These are phyloP conservation scores for Macrophomina tecta DNA, from an alignment of 2,329 filamentous ascomycete species.

Conservation along the genomic window DNA sequence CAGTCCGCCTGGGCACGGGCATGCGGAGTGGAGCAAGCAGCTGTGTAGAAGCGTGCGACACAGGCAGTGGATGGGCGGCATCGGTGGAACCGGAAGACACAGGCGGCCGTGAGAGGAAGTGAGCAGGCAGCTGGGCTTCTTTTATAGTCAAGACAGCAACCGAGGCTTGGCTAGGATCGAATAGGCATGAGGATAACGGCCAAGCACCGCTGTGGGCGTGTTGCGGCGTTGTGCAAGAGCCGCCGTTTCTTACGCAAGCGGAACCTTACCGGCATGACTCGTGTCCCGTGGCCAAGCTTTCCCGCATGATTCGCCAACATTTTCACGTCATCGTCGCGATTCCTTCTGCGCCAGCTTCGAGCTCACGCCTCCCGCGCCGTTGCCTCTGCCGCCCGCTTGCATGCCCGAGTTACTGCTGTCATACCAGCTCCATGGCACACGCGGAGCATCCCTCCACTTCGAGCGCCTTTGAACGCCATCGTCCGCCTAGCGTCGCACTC, in stretches of 20 bases:
- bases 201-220: not conserved
- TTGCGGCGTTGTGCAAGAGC: conserved; percentile 3
- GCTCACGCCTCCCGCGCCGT: not conserved
- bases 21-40: not conserved
- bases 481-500: not conserved
- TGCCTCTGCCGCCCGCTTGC: not conserved
- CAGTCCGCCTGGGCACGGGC: not conserved
- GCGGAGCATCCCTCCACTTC: not conserved
- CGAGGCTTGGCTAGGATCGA: conserved; percentile 4
- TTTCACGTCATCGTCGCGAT: not conserved
- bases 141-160: conserved; percentile 1
- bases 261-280: not conserved
- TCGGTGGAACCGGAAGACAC: not conserved
- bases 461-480: not conserved
- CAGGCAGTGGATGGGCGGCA: not conserved
- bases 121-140: not conserved
- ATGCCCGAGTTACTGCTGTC: not conserved
- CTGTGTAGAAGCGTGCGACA: not conserved
- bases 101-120: not conserved
- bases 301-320: conserved; percentile 1
- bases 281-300: no score
- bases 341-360: not conserved
- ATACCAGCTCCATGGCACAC: conserved; percentile 3
- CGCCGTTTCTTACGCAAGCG: conserved; percentile 1
- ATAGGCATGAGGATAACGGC: conserved; percentile 17